Conservation (phyloP, 1,284 basidiomycete genomes). For the Puccinia hordei region DNA sequence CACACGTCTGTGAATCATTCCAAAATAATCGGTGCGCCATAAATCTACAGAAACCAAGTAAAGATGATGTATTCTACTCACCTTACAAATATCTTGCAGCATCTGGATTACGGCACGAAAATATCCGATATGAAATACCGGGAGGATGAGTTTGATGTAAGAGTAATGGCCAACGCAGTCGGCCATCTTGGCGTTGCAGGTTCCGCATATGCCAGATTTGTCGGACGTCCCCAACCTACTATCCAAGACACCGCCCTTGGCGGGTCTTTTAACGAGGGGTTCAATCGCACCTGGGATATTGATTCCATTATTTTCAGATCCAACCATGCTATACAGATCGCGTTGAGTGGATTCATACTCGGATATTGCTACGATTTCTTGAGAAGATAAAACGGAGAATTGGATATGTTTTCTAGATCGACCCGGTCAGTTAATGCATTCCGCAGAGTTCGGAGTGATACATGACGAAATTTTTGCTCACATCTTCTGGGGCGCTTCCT, state of each 20-base stretch:
- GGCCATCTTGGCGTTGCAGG: conserved; percentile 85
- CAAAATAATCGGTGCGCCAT: neutral
- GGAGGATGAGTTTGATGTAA: conserved; percentile 58
- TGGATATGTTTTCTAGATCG: conserved; percentile 68
- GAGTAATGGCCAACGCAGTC: conserved; percentile 98
- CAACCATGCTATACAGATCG: conserved; percentile 72
- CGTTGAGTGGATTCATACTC: conserved; percentile 91
- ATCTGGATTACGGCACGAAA: conserved; percentile 94
- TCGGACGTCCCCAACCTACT: conserved; percentile 88
- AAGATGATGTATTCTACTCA: conserved; percentile 59
- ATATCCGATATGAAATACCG: conserved; percentile 76
- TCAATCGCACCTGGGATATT: conserved; percentile 41
- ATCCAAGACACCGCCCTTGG: conserved; percentile 88
- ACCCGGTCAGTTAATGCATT: conserved; percentile 11
- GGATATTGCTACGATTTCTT: conserved; percentile 88
- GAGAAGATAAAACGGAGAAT: conserved; percentile 85
- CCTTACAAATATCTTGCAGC: conserved; percentile 95
- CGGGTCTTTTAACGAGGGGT: conserved; percentile 68
- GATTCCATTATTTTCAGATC: conserved; percentile 55
- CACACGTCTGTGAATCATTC: conserved; percentile 72
- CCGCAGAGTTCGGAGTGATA: neutral
- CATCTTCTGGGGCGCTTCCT: conserved; percentile 50
- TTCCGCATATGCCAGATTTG: conserved; percentile 88
- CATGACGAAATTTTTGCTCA: neutral
- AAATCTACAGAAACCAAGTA: conserved; percentile 25